These are phyloP conservation scores for Dothidotthia symphoricarpi DNA, from an alignment of 2,329 filamentous ascomycete genomes.

Conservation along the genomic window DNA sequence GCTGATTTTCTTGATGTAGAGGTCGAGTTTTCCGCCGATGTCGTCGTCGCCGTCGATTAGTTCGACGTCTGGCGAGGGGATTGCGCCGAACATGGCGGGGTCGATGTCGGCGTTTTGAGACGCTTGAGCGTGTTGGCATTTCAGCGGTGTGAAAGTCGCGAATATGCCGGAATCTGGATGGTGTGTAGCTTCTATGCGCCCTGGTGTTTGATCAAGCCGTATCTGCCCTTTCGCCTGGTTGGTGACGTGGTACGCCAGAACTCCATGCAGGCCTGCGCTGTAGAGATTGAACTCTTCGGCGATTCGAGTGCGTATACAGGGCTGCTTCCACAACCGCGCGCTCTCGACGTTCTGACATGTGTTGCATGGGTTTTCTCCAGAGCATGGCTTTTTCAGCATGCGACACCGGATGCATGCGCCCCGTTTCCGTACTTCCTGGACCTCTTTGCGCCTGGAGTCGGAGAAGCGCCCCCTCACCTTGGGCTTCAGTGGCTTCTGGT, in stretches of 20 bases:
- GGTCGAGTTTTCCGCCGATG: constrained; percentile 53
- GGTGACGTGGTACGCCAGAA: constrained; percentile 53
- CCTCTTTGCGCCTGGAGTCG: constrained; percentile 57
- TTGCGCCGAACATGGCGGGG: constrained; percentile 34
- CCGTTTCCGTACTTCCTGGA: constrained; percentile 58
- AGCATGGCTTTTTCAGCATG: constrained; percentile 65
- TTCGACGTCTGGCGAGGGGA: constrained; percentile 41
- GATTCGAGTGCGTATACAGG: constrained; percentile 58
- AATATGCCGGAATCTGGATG: constrained; percentile 48
- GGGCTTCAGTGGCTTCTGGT: constrained; percentile 41
- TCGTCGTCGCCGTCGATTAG: constrained; percentile 54
- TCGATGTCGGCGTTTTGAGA: constrained; percentile 36
- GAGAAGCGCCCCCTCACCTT: constrained; percentile 59
- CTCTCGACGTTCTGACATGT: constrained; percentile 60
- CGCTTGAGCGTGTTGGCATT: constrained; percentile 31
- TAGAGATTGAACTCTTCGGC: constrained; percentile 60
- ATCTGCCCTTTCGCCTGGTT: constrained; percentile 50
- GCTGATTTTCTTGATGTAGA: constrained; percentile 53
- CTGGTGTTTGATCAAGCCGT: constrained; percentile 49
- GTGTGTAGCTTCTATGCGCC: constrained; percentile 56
- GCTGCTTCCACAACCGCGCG: constrained; percentile 60
- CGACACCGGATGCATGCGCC: constrained; percentile 63
- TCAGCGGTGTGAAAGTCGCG: constrained; percentile 49
- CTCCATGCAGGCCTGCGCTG: constrained; percentile 54
- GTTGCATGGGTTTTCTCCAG: constrained; percentile 58